Conservation (phyloP, 2,329 filamentous ascomycete genomes). For the Epichloe bromicola region DNA sequence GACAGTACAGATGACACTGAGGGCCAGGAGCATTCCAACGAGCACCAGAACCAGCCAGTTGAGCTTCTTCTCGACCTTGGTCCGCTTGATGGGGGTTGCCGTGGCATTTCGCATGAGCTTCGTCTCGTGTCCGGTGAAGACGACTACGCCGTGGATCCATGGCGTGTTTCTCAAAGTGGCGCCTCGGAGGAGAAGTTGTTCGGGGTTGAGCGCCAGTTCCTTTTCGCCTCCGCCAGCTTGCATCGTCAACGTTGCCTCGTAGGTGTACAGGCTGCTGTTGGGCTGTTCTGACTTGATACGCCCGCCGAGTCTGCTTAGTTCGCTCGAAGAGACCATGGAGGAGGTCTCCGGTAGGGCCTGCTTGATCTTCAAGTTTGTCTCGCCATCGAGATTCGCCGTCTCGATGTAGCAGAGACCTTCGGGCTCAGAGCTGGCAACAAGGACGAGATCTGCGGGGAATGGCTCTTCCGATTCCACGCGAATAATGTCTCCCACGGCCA, state of each 20-base stretch:
- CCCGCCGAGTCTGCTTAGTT: slow-evolving; percentile 75
- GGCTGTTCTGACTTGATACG: slow-evolving; percentile 89
- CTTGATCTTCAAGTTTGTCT: slow-evolving; percentile 98
- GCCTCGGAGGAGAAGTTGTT: slow-evolving; percentile 84
- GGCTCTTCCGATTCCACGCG: slow-evolving; percentile 89
- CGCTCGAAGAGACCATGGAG: slow-evolving; percentile 70
- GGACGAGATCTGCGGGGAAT: slow-evolving; percentile 85
- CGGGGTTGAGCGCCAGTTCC: slow-evolving; percentile 76
- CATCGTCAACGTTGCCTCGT: slow-evolving; percentile 91
- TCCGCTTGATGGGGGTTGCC: slow-evolving; percentile 92
- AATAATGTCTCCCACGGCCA: slow-evolving; percentile 84
- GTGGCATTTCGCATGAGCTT: slow-evolving; percentile 99
- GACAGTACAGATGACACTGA: slow-evolving; percentile 82
- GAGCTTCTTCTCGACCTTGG: slow-evolving; percentile 85
- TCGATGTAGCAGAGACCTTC: slow-evolving; percentile 98
- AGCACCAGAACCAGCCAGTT: slow-evolving; percentile 89
- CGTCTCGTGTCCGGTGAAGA: slow-evolving; percentile 89
- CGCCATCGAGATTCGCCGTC: slow-evolving; percentile 92
- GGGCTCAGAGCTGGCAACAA: slow-evolving; percentile 89
- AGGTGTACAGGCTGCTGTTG: slow-evolving; percentile 96
- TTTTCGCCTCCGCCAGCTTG: slow-evolving; percentile 84
- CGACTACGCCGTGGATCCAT: slow-evolving; percentile 91
- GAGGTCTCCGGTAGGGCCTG: slow-evolving; percentile 90
- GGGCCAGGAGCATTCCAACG: slow-evolving; percentile 65
- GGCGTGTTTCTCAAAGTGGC: slow-evolving; percentile 92